phyloP scores from a whole-genome alignment of 2,329 filamentous ascomycete genomes.

The Colletotrichum sp. region DNA sequence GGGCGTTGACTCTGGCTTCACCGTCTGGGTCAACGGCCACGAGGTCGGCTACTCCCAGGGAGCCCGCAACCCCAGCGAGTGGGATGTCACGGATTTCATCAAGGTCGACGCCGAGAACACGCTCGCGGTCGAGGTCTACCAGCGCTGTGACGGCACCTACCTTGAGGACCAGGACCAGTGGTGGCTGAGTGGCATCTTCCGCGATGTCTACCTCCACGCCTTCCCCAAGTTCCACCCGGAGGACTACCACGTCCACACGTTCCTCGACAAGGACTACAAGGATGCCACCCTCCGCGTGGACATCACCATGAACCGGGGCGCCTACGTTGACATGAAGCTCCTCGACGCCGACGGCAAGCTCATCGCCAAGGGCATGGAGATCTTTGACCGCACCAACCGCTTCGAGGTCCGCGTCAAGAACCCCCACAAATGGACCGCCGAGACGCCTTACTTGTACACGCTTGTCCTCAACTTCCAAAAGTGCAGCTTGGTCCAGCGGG shows the following conservation, averaged over 20 bases:
- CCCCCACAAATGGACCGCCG: constrained; percentile 72
- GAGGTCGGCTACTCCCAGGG: constrained; percentile 76
- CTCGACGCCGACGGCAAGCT: constrained; percentile 35
- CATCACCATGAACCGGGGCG: constrained; percentile 44
- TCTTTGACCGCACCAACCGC: constrained; percentile 42
- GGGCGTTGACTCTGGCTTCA: constrained; percentile 75
- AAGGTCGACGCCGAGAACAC: constrained; percentile 51
- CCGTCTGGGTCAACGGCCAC: constrained; percentile 72
- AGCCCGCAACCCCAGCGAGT: constrained; percentile 74
- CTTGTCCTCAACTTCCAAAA: constrained; percentile 42
- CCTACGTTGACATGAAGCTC: constrained; percentile 36
- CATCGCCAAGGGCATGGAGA: constrained; percentile 28
- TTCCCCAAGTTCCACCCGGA: constrained; percentile 62
- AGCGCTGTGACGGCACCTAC: constrained; percentile 74
- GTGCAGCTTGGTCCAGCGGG: constrained; percentile 52
- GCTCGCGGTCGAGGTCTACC: constrained; percentile 72
- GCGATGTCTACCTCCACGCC: constrained; percentile 69
- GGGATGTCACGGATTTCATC: constrained; percentile 67
- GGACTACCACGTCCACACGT: constrained; percentile 61
- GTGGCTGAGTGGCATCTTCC: constrained; percentile 72
- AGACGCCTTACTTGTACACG: constrained; percentile 68
- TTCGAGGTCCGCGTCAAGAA: constrained; percentile 46
- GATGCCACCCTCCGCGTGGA: constrained; percentile 56
- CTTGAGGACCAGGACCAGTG: constrained; percentile 76
- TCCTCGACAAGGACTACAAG: constrained; percentile 58